Percentiles rank a stretch among this genome's conserved stretches.
These are phyloP conservation scores for Prunus armeniaca DNA, from an alignment of 306 rosid species.

Conservation along the genomic window DNA sequence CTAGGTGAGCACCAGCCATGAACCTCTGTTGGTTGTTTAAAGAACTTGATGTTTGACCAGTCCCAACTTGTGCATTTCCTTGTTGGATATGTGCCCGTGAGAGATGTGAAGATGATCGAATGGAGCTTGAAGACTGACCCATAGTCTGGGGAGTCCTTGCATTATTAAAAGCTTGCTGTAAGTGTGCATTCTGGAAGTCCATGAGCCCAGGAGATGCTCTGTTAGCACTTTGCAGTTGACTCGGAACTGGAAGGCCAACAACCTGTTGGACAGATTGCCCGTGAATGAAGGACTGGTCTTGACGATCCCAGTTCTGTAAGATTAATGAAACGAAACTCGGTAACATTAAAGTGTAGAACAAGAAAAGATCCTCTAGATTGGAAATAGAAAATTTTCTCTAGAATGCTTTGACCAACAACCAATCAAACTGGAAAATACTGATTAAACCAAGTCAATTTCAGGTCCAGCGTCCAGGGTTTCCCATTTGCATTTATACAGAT, in stretches of 20 bases:
- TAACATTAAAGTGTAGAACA: background rate
- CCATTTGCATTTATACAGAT: background rate
- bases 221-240: slow-evolving; percentile 35
- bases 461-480: background rate
- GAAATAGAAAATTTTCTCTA: background rate
- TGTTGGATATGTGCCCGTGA: slow-evolving; percentile 34
- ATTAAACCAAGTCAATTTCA: background rate
- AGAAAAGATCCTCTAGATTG: background rate
- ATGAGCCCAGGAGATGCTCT: slow-evolving; percentile 19
- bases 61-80: slow-evolving; percentile 40
- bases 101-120: slow-evolving; percentile 23
- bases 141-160: slow-evolving; percentile 22
- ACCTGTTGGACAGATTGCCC: slow-evolving; percentile 17
- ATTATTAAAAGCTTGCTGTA: slow-evolving; percentile 56
- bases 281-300: slow-evolving; percentile 20
- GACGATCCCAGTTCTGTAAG: slow-evolving; percentile 47
- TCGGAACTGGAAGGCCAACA: slow-evolving; percentile 16
- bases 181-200: slow-evolving; percentile 51
- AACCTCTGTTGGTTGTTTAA: slow-evolving; percentile 36
- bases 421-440: background rate
- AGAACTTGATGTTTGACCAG: slow-evolving; percentile 32
- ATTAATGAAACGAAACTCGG: slow-evolving; percentile 27
- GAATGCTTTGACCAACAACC: background rate
- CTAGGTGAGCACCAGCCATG: slow-evolving; percentile 16
- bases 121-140: slow-evolving; percentile 25